Percentiles rank a stretch among this genome's conserved stretches.
These are phyloP conservation scores for Aspergillus sp. DNA, from an alignment of 2,329 filamentous ascomycete genomes.

Conservation along the genomic window DNA sequence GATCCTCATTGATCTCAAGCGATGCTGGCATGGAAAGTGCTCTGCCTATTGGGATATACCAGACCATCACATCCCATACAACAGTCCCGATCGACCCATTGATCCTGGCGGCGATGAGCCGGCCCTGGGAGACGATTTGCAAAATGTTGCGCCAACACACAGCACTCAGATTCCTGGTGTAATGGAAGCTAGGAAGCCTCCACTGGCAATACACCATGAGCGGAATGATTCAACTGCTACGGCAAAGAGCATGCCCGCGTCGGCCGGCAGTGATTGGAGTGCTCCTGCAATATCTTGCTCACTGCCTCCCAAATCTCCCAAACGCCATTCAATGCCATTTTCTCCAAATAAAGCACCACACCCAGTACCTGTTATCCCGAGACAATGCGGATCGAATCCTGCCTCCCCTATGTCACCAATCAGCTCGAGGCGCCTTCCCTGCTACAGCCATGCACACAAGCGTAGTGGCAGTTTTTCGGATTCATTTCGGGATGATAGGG, in stretches of 20 bases:
- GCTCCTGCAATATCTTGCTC: conserved; percentile 65
- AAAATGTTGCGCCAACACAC: conserved; percentile 23
- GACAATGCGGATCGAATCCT: conserved; percentile 33
- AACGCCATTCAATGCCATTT: conserved; percentile 40
- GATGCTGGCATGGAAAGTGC: conserved; percentile 94
- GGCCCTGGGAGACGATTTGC: conserved; percentile 27
- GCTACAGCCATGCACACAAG: conserved; percentile 66
- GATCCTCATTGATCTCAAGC: conserved; percentile 91
- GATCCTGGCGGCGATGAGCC: conserved; percentile 73
- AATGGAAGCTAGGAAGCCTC: conserved; percentile 16
- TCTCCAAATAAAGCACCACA: conserved; percentile 44
- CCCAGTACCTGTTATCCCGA: conserved; percentile 45
- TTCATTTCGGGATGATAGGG: conserved; percentile 72
- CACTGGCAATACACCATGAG: conserved; percentile 32
- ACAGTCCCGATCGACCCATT: conserved; percentile 69
- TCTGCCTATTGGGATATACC: conserved; percentile 84
- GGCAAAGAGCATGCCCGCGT: conserved; percentile 40
- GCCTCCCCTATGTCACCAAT: conserved; percentile 36
- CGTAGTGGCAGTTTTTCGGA: conserved; percentile 87
- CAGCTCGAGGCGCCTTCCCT: conserved; percentile 50
- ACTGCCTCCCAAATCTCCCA: conserved; percentile 55
- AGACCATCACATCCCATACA: conserved; percentile 63
- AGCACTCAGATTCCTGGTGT: conserved; percentile 10
- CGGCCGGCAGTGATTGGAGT: conserved; percentile 54
- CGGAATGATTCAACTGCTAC: conserved; percentile 44